Evolutionary conservation across 352 stramenopile species (phyloP).

Genomic region (Achlya hypogyna): DNA sequence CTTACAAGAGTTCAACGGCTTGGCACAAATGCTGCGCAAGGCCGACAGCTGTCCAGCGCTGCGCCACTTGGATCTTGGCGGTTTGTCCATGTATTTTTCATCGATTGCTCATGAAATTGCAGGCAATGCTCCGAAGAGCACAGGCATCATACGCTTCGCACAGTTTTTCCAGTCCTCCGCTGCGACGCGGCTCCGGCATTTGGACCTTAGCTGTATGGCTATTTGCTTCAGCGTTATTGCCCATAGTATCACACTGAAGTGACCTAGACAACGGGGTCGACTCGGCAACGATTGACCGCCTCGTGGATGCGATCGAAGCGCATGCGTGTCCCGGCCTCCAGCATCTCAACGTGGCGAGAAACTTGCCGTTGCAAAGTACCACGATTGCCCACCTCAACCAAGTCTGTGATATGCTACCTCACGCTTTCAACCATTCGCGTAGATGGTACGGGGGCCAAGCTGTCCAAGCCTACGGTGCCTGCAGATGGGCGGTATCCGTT

Average conservation of each 20-base stretch:
- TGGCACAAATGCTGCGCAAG: neutral
- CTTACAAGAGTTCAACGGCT: constrained; percentile 8
- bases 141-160: constrained; percentile 8
- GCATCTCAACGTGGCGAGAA: constrained; percentile 6
- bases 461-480: constrained; percentile 14
- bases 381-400: constrained; percentile 20
- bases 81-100: neutral
- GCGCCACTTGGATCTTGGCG: neutral
- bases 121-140: constrained; percentile 15
- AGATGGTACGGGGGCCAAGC: constrained; percentile 8
- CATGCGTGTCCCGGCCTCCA: neutral
- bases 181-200: neutral
- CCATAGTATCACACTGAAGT: neutral
- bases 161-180: constrained; percentile 7
- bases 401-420: neutral
- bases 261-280: constrained; percentile 13
- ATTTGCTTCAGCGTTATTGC: neutral
- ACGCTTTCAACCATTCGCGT: neutral
- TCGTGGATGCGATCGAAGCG: neutral
- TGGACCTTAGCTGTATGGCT: constrained; percentile 12
- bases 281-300: neutral
- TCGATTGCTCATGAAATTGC: neutral
- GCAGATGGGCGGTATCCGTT: constrained; percentile 11
- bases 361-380: neutral
- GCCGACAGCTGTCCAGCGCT: neutral